Evolutionary conservation across 2,329 filamentous ascomycete species (phyloP).

Genomic region (Paramyrothecium sp.): DNA sequence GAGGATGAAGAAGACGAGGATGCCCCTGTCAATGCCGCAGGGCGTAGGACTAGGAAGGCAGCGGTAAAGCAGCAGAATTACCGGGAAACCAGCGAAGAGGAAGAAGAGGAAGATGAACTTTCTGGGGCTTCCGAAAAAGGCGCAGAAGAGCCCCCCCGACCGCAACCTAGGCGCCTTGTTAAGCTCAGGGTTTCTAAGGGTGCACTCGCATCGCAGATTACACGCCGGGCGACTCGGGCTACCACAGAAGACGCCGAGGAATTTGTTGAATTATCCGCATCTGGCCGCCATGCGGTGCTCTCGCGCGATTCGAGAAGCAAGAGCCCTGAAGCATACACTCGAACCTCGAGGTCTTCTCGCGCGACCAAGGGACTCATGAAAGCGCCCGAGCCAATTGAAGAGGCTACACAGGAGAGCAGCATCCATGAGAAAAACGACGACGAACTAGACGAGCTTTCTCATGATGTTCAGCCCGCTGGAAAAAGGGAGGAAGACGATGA

Average conservation of each 20-base stretch:
- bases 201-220: conserved; percentile 19
- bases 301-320: conserved; percentile 51
- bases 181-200: conserved; percentile 40
- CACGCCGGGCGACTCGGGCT: conserved; percentile 50
- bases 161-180: conserved; percentile 37
- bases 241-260: conserved; percentile 54
- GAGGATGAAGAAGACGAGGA: conserved; percentile 42
- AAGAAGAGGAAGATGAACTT: conserved; percentile 28
- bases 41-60: conserved; percentile 47
- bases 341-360: conserved; percentile 43
- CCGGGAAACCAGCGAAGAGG: conserved; percentile 43
- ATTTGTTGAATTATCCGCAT: conserved; percentile 58
- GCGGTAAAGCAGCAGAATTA: conserved; percentile 46
- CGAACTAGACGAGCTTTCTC: conserved; percentile 35
- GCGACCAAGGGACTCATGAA: conserved; percentile 50
- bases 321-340: conserved; percentile 51
- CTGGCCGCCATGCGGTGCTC: conserved; percentile 54
- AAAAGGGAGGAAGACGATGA: conserved; percentile 23
- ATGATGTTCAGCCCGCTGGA: conserved; percentile 18
- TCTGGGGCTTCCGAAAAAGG: conserved; percentile 24
- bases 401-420: conserved; percentile 53
- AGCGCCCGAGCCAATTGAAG: conserved; percentile 46
- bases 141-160: conserved; percentile 21
- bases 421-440: conserved; percentile 30
- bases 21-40: conserved; percentile 43